Evolutionary conservation across 2,329 filamentous ascomycete species (phyloP).

Genomic region (Phymatotrichopsis omnivora): DNA sequence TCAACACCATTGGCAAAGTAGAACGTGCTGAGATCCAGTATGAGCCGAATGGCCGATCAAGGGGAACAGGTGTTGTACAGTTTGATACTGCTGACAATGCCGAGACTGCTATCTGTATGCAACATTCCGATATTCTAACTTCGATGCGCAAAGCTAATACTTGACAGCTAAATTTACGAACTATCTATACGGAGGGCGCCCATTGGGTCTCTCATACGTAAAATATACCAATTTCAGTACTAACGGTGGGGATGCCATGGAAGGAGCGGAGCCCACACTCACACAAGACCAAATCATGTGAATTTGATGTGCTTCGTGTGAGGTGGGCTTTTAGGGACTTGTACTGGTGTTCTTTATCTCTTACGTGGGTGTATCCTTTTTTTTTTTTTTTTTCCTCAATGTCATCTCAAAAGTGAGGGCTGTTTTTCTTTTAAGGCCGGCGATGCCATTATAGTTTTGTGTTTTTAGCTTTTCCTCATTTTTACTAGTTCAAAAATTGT

Average conservation of each 20-base stretch:
- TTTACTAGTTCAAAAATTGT: no score
- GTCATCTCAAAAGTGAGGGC: slow-evolving; percentile 16
- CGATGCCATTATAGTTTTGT: slow-evolving; percentile 18
- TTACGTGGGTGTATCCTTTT: slow-evolving; percentile 9
- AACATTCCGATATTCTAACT: no score
- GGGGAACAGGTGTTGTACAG: slow-evolving; percentile 90
- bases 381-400: slow-evolving; percentile 18
- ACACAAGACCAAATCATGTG: slow-evolving; percentile 99
- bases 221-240: slow-evolving; percentile 50
- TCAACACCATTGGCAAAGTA: slow-evolving; percentile 95
- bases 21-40: slow-evolving; percentile 99
- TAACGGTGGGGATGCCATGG: slow-evolving; percentile 63
- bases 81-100: slow-evolving; percentile 77
- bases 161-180: slow-evolving; percentile 77
- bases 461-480: slow-evolving; percentile 25
- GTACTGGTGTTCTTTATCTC: slow-evolving; percentile 13
- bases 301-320: slow-evolving; percentile 24
- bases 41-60: slow-evolving; percentile 88
- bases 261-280: slow-evolving; percentile 65
- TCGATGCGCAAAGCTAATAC: no score
- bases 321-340: slow-evolving; percentile 15
- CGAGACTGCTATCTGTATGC: slow-evolving; percentile 71
- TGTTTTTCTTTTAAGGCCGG: slow-evolving; percentile 14
- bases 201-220: slow-evolving; percentile 85
- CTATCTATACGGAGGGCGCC: slow-evolving; percentile 92